phyloP scores from a whole-genome alignment of 306 rosid genomes.

The Prunus kanzakura region DNA sequence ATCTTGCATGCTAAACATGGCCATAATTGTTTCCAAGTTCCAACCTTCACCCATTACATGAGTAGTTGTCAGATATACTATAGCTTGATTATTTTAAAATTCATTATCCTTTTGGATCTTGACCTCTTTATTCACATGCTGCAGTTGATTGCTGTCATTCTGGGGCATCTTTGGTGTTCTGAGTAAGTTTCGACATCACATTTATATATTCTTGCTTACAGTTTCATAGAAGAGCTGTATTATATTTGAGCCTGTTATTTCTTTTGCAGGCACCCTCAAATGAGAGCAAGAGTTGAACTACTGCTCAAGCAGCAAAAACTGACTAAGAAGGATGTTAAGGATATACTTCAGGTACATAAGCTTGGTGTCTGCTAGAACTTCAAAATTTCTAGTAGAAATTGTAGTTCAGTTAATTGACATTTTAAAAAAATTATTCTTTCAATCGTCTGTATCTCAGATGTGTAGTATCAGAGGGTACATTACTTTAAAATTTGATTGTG shows the following conservation, averaged over 20 bases:
- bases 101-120: constrained; percentile 9
- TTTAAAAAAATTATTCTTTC: not conserved
- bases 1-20: too few relatives aligned
- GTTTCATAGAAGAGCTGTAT: constrained; percentile 9
- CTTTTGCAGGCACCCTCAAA: constrained; percentile 60
- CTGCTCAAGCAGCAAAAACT: constrained; percentile 92
- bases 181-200: constrained; percentile 56
- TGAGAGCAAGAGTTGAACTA: constrained; percentile 85
- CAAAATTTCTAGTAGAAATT: not conserved
- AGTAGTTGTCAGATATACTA: not conserved
- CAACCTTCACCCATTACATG: not conserved
- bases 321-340: constrained; percentile 59
- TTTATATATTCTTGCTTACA: not conserved
- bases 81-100: not conserved
- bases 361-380: not conserved
- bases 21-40: not conserved
- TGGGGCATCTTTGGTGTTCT: constrained; percentile 93
- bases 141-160: constrained; percentile 85
- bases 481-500: not conserved
- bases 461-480: not conserved
- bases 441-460: not conserved
- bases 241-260: constrained; percentile 17
- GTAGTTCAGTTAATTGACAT: not conserved
- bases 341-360: constrained; percentile 72
- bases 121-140: constrained; percentile 27